Conservation (phyloP, 164 flowering plant species). For the Vitis amurensis region DNA sequence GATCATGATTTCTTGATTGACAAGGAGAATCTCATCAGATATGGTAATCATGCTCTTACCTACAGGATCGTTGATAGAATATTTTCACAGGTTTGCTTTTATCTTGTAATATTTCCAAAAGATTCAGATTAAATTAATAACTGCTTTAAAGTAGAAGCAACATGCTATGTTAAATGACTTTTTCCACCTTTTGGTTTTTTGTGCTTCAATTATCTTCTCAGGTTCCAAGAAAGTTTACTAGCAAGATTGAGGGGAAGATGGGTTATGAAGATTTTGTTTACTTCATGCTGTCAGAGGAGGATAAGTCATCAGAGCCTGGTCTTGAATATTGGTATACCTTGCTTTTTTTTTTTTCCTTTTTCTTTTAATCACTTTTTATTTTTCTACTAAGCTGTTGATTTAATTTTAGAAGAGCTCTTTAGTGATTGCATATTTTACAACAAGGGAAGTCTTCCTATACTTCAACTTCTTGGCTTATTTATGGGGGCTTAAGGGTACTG, state of each 20-base stretch:
- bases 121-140: too few relatives aligned
- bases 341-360: background rate
- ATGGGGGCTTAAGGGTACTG: too few relatives aligned
- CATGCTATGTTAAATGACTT: too few relatives aligned
- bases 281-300: slow-evolving; percentile 94
- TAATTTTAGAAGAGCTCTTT: background rate
- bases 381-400: background rate
- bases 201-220: slow-evolving; percentile 21
- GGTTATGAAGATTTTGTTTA: slow-evolving; percentile 98
- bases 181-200: too few relatives aligned
- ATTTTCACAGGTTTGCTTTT: slow-evolving; percentile 79
- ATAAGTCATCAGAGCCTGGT: slow-evolving; percentile 91
- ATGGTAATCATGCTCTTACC: slow-evolving; percentile 95
- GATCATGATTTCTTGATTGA: slow-evolving; percentile 95
- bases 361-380: too few relatives aligned
- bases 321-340: slow-evolving; percentile 79
- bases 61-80: slow-evolving; percentile 93
- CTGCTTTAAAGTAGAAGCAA: too few relatives aligned
- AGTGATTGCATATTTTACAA: background rate
- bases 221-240: slow-evolving; percentile 88
- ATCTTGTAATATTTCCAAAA: background rate
- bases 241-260: slow-evolving; percentile 95
- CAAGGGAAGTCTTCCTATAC: too few relatives aligned
- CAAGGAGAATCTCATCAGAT: slow-evolving; percentile 93
- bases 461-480: too few relatives aligned